These are phyloP conservation scores for Yamadazyma phyllophila DNA, from an alignment of 805 yeast genomes.

Conservation along the genomic window DNA sequence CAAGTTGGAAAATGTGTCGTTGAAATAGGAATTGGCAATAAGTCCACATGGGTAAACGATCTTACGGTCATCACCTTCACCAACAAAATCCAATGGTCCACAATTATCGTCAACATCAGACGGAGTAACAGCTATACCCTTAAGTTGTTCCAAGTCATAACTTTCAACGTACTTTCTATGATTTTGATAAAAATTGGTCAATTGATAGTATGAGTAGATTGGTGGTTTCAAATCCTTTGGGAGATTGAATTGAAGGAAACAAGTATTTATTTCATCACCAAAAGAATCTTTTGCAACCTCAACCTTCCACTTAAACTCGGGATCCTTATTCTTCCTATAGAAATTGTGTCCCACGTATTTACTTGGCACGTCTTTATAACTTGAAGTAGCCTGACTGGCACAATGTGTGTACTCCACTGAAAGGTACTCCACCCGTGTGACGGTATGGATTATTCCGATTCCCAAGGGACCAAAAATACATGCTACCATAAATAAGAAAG, in stretches of 20 bases:
- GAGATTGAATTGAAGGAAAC: slow-evolving; percentile 68
- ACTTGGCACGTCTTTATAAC: slow-evolving; percentile 54
- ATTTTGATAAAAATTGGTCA: slow-evolving; percentile 91
- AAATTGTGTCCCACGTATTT: slow-evolving; percentile 63
- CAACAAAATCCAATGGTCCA: slow-evolving; percentile 36
- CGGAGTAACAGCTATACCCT: slow-evolving; percentile 65
- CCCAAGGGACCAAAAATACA: slow-evolving; percentile 89
- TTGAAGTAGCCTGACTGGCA: slow-evolving; percentile 44
- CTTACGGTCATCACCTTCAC: slow-evolving; percentile 41
- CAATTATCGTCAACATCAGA: slow-evolving; percentile 45
- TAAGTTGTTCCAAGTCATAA: slow-evolving; percentile 74
- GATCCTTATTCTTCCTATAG: slow-evolving; percentile 38
- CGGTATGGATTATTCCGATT: slow-evolving; percentile 74
- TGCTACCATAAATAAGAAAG: slow-evolving; percentile 71
- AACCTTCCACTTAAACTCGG: slow-evolving; percentile 64
- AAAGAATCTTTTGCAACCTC: slow-evolving; percentile 35
- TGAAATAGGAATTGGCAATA: slow-evolving; percentile 88
- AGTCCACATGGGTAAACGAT: slow-evolving; percentile 87
- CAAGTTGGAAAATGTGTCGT: slow-evolving; percentile 73
- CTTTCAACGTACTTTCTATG: slow-evolving; percentile 92
- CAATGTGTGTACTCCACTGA: slow-evolving; percentile 77
- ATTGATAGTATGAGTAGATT: slow-evolving; percentile 72
- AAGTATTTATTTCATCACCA: slow-evolving; percentile 42
- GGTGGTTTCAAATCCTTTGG: slow-evolving; percentile 72
- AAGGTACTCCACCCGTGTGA: slow-evolving; percentile 74